phyloP scores from a whole-genome alignment of 2,329 filamentous ascomycete genomes.

The Exophiala lecanii-corni region DNA sequence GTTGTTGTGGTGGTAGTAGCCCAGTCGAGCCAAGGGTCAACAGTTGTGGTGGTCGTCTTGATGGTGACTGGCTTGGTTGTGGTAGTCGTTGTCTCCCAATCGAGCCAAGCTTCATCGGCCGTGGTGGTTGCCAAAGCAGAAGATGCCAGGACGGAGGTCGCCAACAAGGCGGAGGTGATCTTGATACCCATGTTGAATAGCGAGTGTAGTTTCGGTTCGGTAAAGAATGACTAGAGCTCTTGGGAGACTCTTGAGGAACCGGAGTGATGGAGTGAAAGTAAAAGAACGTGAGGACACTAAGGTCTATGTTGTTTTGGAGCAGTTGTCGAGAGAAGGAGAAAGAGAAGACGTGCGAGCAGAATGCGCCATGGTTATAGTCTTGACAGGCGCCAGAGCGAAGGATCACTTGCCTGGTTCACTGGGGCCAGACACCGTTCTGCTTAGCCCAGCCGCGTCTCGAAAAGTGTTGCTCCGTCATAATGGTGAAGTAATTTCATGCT shows the following conservation, averaged over 20 bases:
- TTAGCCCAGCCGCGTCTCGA: background rate
- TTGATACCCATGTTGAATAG: conserved; percentile 9
- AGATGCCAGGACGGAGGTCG: conserved; percentile 10
- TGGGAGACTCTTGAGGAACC: conserved; percentile 18
- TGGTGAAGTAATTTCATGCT: background rate
- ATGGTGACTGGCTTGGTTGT: background rate
- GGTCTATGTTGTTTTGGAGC: conserved; percentile 10
- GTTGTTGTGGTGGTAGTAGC: background rate
- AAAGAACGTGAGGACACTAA: conserved; percentile 19
- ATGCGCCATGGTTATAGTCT: background rate
- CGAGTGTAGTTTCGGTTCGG: conserved; percentile 6
- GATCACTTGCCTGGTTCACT: background rate
- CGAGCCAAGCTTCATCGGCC: background rate
- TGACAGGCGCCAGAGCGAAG: background rate
- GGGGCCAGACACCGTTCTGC: background rate
- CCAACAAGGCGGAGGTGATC: conserved; percentile 12
- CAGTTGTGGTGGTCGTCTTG: conserved; percentile 1
- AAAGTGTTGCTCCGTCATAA: conserved; percentile 2
- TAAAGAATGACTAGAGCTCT: conserved; percentile 19
- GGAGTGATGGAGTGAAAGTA: conserved; percentile 3
- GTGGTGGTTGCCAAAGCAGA: conserved; percentile 8
- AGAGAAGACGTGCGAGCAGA: conserved; percentile 1
- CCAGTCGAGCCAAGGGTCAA: conserved; percentile 3
- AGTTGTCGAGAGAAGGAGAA: conserved; percentile 3
- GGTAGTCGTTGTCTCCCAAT: conserved; percentile 4